These are phyloP conservation scores for Tylopilus cervinicoccineus DNA, from an alignment of 768 basidiomycete species.

Conservation along the genomic window DNA sequence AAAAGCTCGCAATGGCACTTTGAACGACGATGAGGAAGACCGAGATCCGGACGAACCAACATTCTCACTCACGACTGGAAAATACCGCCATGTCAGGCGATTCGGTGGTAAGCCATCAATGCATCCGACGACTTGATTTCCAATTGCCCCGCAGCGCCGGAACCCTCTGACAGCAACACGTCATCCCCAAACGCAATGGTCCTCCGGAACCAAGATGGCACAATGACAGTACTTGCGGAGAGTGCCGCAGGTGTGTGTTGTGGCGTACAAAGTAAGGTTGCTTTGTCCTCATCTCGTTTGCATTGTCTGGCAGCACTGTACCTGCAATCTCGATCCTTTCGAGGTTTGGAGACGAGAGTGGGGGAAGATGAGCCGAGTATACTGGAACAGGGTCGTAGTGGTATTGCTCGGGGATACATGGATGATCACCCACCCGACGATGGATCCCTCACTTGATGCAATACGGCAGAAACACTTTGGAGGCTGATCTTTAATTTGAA, in stretches of 20 bases:
- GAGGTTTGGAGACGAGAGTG: conserved; percentile 72
- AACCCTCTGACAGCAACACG: conserved; percentile 13
- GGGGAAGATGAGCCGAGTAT: conserved; percentile 78
- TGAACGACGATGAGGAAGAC: conserved; percentile 33
- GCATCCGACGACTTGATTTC: background rate
- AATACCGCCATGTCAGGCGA: conserved; percentile 72
- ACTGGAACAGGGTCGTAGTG: conserved; percentile 86
- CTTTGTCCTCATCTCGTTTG: conserved; percentile 4
- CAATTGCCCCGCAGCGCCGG: conserved; percentile 7
- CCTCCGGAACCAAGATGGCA: conserved; percentile 59
- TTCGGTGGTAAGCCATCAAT: conserved; percentile 42
- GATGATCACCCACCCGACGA: conserved; percentile 36
- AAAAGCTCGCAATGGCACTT: conserved; percentile 5
- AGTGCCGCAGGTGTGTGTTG: conserved; percentile 64
- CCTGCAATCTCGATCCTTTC: conserved; percentile 69
- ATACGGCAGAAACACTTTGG: background rate
- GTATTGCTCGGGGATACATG: conserved; percentile 84
- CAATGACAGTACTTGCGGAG: conserved; percentile 51
- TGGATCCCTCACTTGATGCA: background rate
- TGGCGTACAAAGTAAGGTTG: conserved; percentile 9
- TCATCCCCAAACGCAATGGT: conserved; percentile 43
- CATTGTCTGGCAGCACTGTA: conserved; percentile 50
- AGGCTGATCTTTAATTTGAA: background rate
- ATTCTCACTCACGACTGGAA: conserved; percentile 86
- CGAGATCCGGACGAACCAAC: conserved; percentile 67